Percentiles rank a stretch among this genome's conserved stretches.
These are phyloP conservation scores for Colletotrichum zoysiae DNA, from an alignment of 2,329 filamentous ascomycete species.

Conservation along the genomic window DNA sequence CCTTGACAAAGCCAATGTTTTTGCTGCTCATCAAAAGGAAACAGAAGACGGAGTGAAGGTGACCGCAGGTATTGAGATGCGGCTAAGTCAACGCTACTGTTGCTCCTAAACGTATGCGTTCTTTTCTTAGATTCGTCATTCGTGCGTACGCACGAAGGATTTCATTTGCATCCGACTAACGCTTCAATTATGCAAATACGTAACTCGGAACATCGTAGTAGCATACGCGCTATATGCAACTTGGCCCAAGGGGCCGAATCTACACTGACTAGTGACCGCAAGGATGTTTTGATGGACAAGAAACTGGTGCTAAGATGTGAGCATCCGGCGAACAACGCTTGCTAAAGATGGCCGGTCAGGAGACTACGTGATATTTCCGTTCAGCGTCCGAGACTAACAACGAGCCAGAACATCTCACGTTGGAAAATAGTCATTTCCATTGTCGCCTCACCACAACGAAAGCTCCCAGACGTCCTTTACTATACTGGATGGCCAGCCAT, in stretches of 20 bases:
- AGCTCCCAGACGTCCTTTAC: neutral
- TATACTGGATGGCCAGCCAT: neutral
- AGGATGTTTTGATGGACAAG: neutral
- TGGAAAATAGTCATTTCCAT: neutral
- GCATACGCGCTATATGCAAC: neutral
- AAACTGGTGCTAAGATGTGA: neutral
- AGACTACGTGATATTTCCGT: neutral
- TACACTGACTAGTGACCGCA: too few relatives aligned
- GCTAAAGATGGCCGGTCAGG: neutral
- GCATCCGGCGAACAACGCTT: neutral
- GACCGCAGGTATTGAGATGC: neutral
- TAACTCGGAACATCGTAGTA: neutral
- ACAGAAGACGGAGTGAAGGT: neutral
- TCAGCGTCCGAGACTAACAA: neutral
- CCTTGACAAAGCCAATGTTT: neutral
- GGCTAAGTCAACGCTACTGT: neutral
- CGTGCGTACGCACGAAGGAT: constrained; percentile 2
- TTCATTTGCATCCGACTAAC: neutral
- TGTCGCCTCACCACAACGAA: neutral
- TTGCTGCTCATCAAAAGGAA: neutral
- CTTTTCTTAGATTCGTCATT: neutral
- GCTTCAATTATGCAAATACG: too few relatives aligned
- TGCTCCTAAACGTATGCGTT: neutral
- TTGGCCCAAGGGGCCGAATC: neutral
- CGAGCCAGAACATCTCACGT: neutral